A percentile compares a stretch with the other conserved stretches of the same genome.
These are phyloP conservation scores for Phytophthora pini DNA, from an alignment of 352 stramenopile species.

Conservation along the genomic window DNA sequence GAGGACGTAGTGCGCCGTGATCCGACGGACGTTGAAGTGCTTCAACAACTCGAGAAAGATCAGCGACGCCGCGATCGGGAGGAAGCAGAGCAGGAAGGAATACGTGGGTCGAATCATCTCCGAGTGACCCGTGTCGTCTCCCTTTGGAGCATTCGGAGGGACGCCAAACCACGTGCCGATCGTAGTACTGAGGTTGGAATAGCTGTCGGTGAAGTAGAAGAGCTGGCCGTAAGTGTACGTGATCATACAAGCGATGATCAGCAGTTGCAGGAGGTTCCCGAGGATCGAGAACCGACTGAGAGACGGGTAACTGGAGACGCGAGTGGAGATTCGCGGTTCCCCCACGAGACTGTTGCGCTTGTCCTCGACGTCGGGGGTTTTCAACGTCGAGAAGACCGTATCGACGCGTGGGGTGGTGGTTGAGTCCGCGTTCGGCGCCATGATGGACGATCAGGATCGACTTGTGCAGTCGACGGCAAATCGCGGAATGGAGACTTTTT, in stretches of 20 bases:
- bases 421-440: conserved; percentile 26
- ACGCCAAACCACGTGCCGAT: conserved; percentile 47
- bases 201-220: conserved; percentile 31
- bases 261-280: conserved; percentile 34
- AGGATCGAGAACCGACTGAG: conserved; percentile 6
- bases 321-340: neutral
- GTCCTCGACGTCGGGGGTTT: conserved; percentile 29
- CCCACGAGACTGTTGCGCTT: conserved; percentile 25
- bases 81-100: conserved; percentile 49
- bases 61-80: conserved; percentile 46
- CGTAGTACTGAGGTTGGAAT: conserved; percentile 20
- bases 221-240: conserved; percentile 43
- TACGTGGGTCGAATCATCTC: conserved; percentile 69
- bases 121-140: conserved; percentile 18
- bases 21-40: conserved; percentile 46
- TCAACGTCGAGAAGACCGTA: conserved; percentile 28
- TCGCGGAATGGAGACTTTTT: conserved; percentile 15
- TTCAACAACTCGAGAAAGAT: conserved; percentile 51
- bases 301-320: neutral
- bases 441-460: conserved; percentile 2
- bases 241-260: conserved; percentile 37
- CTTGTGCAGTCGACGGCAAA: conserved; percentile 21
- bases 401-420: conserved; percentile 22
- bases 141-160: conserved; percentile 13
- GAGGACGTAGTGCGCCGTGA: conserved; percentile 39